A percentile compares a stretch with the other conserved stretches of the same genome.
Conservation (phyloP, 805 yeast species). For the Dipodascus geniculatus region DNA sequence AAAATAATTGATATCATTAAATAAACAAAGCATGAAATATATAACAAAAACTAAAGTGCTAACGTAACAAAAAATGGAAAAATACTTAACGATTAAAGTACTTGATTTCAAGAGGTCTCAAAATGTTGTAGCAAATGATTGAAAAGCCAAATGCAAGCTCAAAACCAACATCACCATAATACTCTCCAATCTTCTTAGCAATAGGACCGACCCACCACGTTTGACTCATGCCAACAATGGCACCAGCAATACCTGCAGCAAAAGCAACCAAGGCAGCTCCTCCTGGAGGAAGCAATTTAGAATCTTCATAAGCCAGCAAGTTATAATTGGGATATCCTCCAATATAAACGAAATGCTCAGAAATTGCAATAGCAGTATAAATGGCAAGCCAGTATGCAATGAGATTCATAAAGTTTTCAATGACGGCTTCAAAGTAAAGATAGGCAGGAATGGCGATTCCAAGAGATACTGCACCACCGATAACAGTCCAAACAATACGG, state of each 20-base stretch:
- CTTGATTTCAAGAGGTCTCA: constrained; percentile 57
- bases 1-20: too few relatives aligned
- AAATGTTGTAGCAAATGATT: constrained; percentile 44
- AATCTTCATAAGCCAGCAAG: constrained; percentile 47
- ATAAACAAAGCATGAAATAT: background rate
- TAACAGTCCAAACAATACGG: constrained; percentile 69
- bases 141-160: constrained; percentile 63
- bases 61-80: background rate
- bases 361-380: constrained; percentile 60
- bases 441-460: constrained; percentile 87
- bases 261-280: constrained; percentile 67
- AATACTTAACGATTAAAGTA: constrained; percentile 31
- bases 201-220: constrained; percentile 71
- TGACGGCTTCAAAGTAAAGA: constrained; percentile 57
- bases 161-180: constrained; percentile 82
- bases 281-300: constrained; percentile 57
- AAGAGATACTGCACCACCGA: constrained; percentile 64
- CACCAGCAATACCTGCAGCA: constrained; percentile 77
- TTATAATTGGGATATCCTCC: constrained; percentile 51
- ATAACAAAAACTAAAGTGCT: background rate
- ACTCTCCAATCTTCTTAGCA: constrained; percentile 45
- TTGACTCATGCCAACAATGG: constrained; percentile 79
- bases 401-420: constrained; percentile 81
- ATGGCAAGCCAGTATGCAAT: constrained; percentile 87
- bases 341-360: constrained; percentile 76